These are phyloP conservation scores for Mesembryanthemum crystallinum DNA, from an alignment of 148 eudicot genomes.

Conservation along the genomic window DNA sequence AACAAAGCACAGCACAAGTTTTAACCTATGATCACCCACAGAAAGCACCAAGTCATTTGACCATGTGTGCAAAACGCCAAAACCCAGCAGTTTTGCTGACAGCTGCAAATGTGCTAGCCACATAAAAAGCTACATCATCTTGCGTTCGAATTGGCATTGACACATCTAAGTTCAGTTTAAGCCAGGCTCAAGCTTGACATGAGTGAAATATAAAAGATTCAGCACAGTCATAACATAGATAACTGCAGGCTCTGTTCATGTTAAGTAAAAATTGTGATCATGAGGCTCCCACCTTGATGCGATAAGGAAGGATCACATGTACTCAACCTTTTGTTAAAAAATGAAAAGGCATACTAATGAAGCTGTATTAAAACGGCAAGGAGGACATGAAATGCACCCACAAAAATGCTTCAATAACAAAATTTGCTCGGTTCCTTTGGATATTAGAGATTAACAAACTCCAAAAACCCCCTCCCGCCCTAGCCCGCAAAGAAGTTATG, in stretches of 20 bases:
- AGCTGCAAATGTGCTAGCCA: background rate
- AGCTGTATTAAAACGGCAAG: too few relatives aligned
- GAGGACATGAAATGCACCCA: too few relatives aligned
- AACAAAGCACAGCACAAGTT: too few relatives aligned
- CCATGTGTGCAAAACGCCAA: background rate
- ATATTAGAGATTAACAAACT: too few relatives aligned
- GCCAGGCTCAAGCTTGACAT: background rate
- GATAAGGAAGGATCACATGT: too few relatives aligned
- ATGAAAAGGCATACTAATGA: too few relatives aligned
- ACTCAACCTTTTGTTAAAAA: too few relatives aligned
- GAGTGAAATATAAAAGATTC: background rate
- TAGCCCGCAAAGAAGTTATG: too few relatives aligned
- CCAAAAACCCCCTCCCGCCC: too few relatives aligned
- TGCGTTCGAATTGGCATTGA: background rate
- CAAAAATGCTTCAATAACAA: too few relatives aligned
- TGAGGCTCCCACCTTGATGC: too few relatives aligned
- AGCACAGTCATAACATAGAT: background rate
- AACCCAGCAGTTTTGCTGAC: background rate
- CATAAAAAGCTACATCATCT: background rate
- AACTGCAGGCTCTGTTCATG: background rate
- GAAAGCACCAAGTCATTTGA: background rate
- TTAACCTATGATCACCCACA: background rate
- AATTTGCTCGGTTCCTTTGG: too few relatives aligned
- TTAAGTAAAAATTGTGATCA: background rate
- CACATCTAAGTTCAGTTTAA: background rate